Evolutionary conservation across 164 flowering plant genomes (phyloP).

Genomic region (Berberis thunbergii): DNA sequence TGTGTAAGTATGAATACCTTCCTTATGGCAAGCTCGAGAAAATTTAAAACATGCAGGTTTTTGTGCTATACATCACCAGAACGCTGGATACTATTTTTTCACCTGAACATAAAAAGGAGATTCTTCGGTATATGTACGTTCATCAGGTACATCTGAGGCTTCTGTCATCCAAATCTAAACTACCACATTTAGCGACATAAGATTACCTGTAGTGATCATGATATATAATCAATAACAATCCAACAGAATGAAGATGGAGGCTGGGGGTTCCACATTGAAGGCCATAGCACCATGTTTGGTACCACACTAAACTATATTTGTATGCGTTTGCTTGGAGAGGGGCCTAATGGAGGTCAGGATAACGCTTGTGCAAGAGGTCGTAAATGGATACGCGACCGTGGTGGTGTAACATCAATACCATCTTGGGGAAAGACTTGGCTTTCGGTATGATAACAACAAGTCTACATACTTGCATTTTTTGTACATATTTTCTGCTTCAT

Average conservation of each 20-base stretch:
- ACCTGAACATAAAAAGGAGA: conserved; percentile 39
- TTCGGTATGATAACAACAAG: conserved; percentile 24
- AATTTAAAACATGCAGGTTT: conserved; percentile 30
- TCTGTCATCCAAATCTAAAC: neutral
- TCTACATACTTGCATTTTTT: neutral
- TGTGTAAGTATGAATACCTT: neutral
- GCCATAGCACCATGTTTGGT: conserved; percentile 62
- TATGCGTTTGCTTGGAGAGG: conserved; percentile 56
- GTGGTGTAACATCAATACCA: conserved; percentile 38
- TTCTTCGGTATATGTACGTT: conserved; percentile 45
- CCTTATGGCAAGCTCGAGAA: neutral
- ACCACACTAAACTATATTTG: conserved; percentile 48
- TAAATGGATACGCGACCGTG: conserved; percentile 58
- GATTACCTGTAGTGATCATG: neutral
- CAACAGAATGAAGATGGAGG: conserved; percentile 77
- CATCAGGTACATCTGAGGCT: conserved; percentile 39
- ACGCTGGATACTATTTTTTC: conserved; percentile 32
- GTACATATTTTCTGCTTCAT: neutral
- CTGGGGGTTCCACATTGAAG: conserved; percentile 79
- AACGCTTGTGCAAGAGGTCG: conserved; percentile 33
- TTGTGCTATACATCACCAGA: conserved; percentile 37
- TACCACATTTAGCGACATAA: neutral
- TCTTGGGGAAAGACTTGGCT: conserved; percentile 73
- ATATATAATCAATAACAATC: neutral
- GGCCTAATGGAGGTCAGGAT: conserved; percentile 30